These are phyloP conservation scores for Amaranthus cruentus DNA, from an alignment of 148 eudicot genomes.

Conservation along the genomic window DNA sequence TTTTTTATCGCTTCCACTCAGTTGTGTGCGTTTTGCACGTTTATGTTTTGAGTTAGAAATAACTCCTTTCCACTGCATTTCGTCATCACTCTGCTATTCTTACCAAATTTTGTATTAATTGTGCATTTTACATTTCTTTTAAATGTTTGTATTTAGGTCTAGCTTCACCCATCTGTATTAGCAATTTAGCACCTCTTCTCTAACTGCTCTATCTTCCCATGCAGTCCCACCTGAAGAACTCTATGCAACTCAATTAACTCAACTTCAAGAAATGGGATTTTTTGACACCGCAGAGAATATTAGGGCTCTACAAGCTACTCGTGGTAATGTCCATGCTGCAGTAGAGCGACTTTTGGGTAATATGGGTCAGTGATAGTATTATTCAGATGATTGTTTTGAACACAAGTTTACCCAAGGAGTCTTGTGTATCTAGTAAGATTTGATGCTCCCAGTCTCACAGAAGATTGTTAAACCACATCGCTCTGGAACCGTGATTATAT, in stretches of 20 bases:
- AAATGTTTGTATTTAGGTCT: not conserved
- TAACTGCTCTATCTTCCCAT: not conserved
- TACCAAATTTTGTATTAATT: too few relatives aligned
- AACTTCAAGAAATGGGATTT: slow-evolving; percentile 98
- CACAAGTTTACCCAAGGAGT: slow-evolving; percentile 6
- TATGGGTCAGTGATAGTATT: slow-evolving; percentile 46
- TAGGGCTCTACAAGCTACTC: slow-evolving; percentile 75
- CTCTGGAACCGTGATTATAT: slow-evolving; percentile 23
- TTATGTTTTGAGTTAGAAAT: too few relatives aligned
- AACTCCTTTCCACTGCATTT: too few relatives aligned
- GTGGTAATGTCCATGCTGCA: slow-evolving; percentile 94
- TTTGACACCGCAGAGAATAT: slow-evolving; percentile 84
- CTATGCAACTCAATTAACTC: slow-evolving; percentile 83
- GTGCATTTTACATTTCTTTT: not conserved
- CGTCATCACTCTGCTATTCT: too few relatives aligned
- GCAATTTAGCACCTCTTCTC: not conserved
- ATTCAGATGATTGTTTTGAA: not conserved
- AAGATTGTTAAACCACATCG: slow-evolving; percentile 26
- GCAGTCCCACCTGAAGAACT: slow-evolving; percentile 94
- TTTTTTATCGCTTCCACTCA: too few relatives aligned
- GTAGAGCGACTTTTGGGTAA: slow-evolving; percentile 83
- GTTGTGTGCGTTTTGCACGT: too few relatives aligned
- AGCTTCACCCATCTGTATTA: not conserved
- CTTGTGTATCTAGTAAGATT: slow-evolving; percentile 26
- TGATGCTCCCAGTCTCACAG: slow-evolving; percentile 25